Conservation (phyloP, 2,329 filamentous ascomycete species). For the Neonectria punicea region DNA sequence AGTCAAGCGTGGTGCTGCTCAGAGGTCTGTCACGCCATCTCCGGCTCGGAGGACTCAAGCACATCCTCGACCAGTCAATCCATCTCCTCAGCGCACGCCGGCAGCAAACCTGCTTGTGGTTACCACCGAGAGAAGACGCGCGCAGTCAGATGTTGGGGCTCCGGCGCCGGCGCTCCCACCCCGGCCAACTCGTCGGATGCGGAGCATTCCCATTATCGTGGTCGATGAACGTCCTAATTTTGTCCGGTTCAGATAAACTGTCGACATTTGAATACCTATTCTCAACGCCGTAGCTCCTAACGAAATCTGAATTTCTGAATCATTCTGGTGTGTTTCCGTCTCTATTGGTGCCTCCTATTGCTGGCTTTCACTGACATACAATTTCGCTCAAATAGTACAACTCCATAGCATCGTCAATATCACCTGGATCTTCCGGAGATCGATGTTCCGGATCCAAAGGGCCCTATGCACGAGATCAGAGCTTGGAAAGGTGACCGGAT, state of each 20-base stretch:
- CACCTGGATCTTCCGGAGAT: conserved; percentile 34
- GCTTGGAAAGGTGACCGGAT: conserved; percentile 32
- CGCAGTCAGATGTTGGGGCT: conserved; percentile 38
- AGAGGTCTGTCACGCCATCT: conserved; percentile 34
- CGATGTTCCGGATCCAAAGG: conserved; percentile 30
- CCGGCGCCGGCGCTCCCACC: conserved; percentile 41
- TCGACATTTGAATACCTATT: conserved; percentile 25
- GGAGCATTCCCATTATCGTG: conserved; percentile 45
- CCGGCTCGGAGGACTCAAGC: conserved; percentile 31
- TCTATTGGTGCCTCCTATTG: conserved; percentile 6
- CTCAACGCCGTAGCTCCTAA: conserved; percentile 28
- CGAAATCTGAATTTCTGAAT: conserved; percentile 25
- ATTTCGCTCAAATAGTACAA: conserved; percentile 3
- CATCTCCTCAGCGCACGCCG: conserved; percentile 17
- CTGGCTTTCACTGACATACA: conserved; percentile 20
- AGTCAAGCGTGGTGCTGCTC: conserved; percentile 25
- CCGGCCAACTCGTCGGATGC: conserved; percentile 38
- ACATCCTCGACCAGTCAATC: conserved; percentile 23
- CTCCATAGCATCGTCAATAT: conserved; percentile 1
- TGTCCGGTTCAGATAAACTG: conserved; percentile 35
- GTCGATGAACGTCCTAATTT: conserved; percentile 41
- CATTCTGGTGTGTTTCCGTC: conserved; percentile 25
- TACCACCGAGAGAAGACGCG: conserved; percentile 22
- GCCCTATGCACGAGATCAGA: conserved; percentile 45
- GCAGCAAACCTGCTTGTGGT: conserved; percentile 8